Percentiles rank a stretch among this genome's conserved stretches.
These are phyloP conservation scores for Polytrichum commune DNA, from an alignment of 225 moss, liverwort and hornwort species.

Conservation along the genomic window DNA sequence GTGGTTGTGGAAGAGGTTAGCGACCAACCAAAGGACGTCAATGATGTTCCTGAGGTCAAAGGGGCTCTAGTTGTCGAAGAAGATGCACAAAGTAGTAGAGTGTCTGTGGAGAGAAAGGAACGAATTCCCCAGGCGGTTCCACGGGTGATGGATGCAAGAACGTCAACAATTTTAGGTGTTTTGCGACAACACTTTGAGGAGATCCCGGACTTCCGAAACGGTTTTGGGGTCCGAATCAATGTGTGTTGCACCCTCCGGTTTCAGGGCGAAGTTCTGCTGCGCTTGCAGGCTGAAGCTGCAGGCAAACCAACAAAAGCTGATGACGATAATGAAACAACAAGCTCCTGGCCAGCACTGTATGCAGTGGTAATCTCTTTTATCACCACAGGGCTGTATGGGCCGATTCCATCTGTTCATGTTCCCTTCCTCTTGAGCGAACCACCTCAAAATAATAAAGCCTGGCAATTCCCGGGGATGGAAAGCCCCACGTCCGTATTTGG, in stretches of 20 bases:
- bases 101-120: slow-evolving; percentile 21
- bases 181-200: slow-evolving; percentile 82
- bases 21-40: slow-evolving; percentile 39
- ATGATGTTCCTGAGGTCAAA: slow-evolving; percentile 27
- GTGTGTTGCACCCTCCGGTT: slow-evolving; percentile 70
- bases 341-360: slow-evolving; percentile 95
- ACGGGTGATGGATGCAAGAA: slow-evolving; percentile 82
- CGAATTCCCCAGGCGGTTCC: slow-evolving; percentile 32
- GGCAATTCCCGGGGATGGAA: slow-evolving; percentile 39
- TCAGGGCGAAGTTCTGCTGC: slow-evolving; percentile 51
- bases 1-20: slow-evolving; percentile 50
- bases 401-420: slow-evolving; percentile 75
- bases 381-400: slow-evolving; percentile 83
- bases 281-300: slow-evolving; percentile 44
- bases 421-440: slow-evolving; percentile 91
- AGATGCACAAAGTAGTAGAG: slow-evolving; percentile 11
- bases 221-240: slow-evolving; percentile 76
- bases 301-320: slow-evolving; percentile 7
- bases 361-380: slow-evolving; percentile 78
- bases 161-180: slow-evolving; percentile 60
- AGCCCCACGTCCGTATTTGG: slow-evolving; percentile 36
- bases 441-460: slow-evolving; percentile 34
- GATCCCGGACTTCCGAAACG: slow-evolving; percentile 76
- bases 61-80: slow-evolving; percentile 22
- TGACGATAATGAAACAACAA: slow-evolving; percentile 17